These are phyloP conservation scores for Prunus armeniaca DNA, from an alignment of 306 rosid genomes.

Conservation along the genomic window DNA sequence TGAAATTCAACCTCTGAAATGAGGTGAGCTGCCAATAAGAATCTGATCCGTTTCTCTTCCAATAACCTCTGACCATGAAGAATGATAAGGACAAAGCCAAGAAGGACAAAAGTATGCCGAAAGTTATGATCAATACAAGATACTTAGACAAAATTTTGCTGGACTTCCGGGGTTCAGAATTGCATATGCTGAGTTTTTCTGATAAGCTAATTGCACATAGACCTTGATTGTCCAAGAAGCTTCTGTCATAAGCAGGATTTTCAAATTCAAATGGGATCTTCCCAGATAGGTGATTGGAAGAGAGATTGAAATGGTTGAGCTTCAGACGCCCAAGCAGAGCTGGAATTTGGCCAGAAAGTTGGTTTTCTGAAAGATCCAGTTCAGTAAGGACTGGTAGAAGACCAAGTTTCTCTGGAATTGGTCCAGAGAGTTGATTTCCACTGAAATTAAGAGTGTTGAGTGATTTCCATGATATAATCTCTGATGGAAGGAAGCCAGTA, in stretches of 20 bases:
- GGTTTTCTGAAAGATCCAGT: conserved; percentile 67
- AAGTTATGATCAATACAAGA: conserved; percentile 46
- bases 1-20: conserved; percentile 70
- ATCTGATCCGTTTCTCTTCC: conserved; percentile 35
- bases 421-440: conserved; percentile 49
- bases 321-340: not conserved
- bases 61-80: conserved; percentile 24
- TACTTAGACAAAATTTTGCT: conserved; percentile 40
- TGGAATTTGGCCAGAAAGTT: conserved; percentile 67
- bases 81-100: conserved; percentile 18
- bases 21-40: conserved; percentile 59
- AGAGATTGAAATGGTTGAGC: conserved; percentile 34
- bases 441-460: conserved; percentile 40
- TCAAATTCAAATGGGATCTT: conserved; percentile 47
- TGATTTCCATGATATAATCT: conserved; percentile 45
- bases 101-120: conserved; percentile 15
- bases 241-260: conserved; percentile 31
- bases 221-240: conserved; percentile 70
- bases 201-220: conserved; percentile 43
- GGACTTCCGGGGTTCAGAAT: conserved; percentile 15
- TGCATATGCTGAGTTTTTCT: conserved; percentile 41
- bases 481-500: conserved; percentile 43
- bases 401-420: conserved; percentile 43
- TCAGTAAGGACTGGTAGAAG: conserved; percentile 31
- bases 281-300: conserved; percentile 56